A percentile compares a stretch with the other conserved stretches of the same genome.
These are phyloP conservation scores for Phytopythium sindhum DNA, from an alignment of 352 stramenopile species.

Conservation along the genomic window DNA sequence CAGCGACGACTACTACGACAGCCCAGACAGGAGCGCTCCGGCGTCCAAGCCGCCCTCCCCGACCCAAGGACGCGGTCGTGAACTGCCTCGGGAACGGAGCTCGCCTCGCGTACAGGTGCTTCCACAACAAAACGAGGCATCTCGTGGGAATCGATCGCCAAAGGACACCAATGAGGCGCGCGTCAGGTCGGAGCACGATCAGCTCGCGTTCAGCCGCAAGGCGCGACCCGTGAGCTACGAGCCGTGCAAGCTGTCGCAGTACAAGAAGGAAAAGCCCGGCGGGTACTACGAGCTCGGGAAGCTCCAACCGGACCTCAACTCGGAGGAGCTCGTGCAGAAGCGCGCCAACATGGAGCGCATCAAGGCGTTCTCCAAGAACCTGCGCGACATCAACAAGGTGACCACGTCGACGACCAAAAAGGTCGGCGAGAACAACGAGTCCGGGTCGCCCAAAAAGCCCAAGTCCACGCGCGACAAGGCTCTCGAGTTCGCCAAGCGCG, in stretches of 20 bases:
- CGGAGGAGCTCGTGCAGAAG: slow-evolving; percentile 76
- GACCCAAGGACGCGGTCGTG: background rate
- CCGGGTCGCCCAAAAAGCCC: slow-evolving; percentile 24
- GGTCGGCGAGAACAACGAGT: slow-evolving; percentile 18
- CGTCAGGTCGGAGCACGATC: slow-evolving; percentile 52
- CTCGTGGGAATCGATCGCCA: slow-evolving; percentile 30
- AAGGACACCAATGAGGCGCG: slow-evolving; percentile 61
- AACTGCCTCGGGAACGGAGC: background rate
- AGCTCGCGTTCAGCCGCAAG: slow-evolving; percentile 78
- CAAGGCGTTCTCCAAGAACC: slow-evolving; percentile 81
- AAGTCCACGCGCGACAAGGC: slow-evolving; percentile 70
- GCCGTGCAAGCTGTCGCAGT: slow-evolving; percentile 82
- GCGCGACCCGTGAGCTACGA: slow-evolving; percentile 73
- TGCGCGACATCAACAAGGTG: slow-evolving; percentile 74
- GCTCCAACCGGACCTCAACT: slow-evolving; percentile 83
- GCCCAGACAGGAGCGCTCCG: slow-evolving; percentile 1
- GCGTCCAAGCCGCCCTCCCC: slow-evolving; percentile 6
- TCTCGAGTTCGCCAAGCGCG: slow-evolving; percentile 74
- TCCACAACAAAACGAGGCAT: slow-evolving; percentile 14
- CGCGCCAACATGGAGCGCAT: slow-evolving; percentile 73
- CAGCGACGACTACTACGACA: slow-evolving; percentile 29
- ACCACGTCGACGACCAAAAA: slow-evolving; percentile 27
- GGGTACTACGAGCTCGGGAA: slow-evolving; percentile 90
- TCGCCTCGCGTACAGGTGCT: background rate
- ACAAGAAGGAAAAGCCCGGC: slow-evolving; percentile 80